Evolutionary conservation across 495 filamentous ascomycete genomes (phyloP), one percentile per base, ranked within the genome.

Genomic region (Aspergillus indologenus): DNA sequence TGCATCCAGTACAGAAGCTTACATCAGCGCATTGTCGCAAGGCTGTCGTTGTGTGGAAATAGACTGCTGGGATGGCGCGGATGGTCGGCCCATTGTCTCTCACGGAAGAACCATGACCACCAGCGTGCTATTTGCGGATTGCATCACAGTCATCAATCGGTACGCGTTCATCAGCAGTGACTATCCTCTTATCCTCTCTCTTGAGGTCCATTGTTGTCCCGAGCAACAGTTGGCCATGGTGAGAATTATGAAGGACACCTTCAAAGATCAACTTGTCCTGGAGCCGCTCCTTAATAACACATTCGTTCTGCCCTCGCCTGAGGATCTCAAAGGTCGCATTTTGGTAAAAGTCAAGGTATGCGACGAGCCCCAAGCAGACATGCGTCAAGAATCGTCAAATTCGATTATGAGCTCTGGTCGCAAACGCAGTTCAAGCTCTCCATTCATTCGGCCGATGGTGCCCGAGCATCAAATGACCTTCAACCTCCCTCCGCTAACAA

Each of bases 41-140:
- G 92, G 91, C 44, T 98, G 94, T 68, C 88, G 94, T 54, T 97
- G 94, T 71, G 85, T 98, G 50, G 94, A 98, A 73, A 90, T 98
- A 46, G 94, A 98, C 75, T 97, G 93, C 71, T 98, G 94, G 94
- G 90, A 98, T 75, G 94, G 94, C 15, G 77, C 81, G 24, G 88
- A 96, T 65, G 90, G 88, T 31, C 83, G 89, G 59, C 94, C 94
- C 7, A 83, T 90, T 53, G 94, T 98, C 24, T 89, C 85, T 60
- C 94, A 98, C 65, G 94, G 94, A 14, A 84, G 83, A n/a, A 95
- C 91, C 14, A 81, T 92, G 71, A 97, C 93, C 7, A 92, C 83
- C 22, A 85, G 87, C 61, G 89, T 98, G 48, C 82, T 88, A 3
- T 97, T 98, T 70, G 78, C 82, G 19, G 92, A 97, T 69, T 92